A percentile compares a stretch with the other conserved stretches of the same genome.
phyloP scores from a whole-genome alignment of 371 early-diverging fungal species.

The Mortierella sp. region DNA sequence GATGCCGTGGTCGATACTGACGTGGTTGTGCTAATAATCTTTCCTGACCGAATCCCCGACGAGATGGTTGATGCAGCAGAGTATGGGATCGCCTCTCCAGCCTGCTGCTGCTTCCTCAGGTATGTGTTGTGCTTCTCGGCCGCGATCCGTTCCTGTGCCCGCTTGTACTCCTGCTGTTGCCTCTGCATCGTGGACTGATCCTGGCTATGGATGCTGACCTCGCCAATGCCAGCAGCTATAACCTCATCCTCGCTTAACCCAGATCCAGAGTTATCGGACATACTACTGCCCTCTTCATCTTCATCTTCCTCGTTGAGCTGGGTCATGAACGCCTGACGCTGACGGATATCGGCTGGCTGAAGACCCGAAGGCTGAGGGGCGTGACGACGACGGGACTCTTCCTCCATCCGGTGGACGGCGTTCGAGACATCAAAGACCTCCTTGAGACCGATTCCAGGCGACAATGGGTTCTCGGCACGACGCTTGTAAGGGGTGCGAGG shows the following conservation, averaged over 20 bases:
- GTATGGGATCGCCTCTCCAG: conserved; percentile 26
- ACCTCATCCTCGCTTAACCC: conserved; percentile 27
- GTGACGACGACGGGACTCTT: conserved; percentile 61
- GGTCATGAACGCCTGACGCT: conserved; percentile 34
- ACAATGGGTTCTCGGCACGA: conserved; percentile 56
- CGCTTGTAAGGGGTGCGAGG: conserved; percentile 52
- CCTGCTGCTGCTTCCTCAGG: conserved; percentile 23
- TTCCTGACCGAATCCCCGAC: background rate
- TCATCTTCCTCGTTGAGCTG: conserved; percentile 40
- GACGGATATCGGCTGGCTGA: conserved; percentile 12
- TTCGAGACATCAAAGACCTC: conserved; percentile 77
- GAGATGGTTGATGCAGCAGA: conserved; percentile 15
- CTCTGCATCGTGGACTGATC: background rate
- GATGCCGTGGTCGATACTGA: conserved; percentile 2
- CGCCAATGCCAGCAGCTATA: conserved; percentile 11
- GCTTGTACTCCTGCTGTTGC: conserved; percentile 33
- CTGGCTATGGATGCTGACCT: conserved; percentile 9
- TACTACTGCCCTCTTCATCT: conserved; percentile 18
- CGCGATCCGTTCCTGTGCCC: conserved; percentile 31
- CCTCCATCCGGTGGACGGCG: conserved; percentile 60
- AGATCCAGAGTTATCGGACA: conserved; percentile 14
- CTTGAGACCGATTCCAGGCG: conserved; percentile 69
- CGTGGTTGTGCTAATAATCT: conserved; percentile 11
- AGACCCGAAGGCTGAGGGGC: conserved; percentile 6
- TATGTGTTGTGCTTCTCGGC: conserved; percentile 25